Percentiles rank a stretch among this genome's conserved stretches.
Evolutionary conservation across 768 basidiomycete species (phyloP).

Genomic region (Macrolepiota albuminosa): DNA sequence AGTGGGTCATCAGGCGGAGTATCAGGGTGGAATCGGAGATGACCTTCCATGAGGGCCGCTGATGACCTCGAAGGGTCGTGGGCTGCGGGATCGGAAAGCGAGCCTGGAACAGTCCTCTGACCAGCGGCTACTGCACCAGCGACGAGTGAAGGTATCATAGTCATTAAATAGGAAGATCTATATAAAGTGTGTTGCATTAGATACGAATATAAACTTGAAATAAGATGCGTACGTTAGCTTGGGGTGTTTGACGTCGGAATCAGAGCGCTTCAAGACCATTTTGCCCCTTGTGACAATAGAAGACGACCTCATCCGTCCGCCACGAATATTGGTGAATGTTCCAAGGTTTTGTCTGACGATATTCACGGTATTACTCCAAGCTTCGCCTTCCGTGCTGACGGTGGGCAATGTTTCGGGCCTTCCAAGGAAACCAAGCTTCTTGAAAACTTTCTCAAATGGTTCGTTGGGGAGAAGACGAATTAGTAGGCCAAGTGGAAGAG

Average conservation of each 20-base stretch:
- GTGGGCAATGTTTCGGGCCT: conserved; percentile 65
- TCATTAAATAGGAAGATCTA: conserved; percentile 30
- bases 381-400: conserved; percentile 50
- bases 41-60: conserved; percentile 81
- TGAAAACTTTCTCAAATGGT: conserved; percentile 62
- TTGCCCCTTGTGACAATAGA: conserved; percentile 83
- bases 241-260: conserved; percentile 42
- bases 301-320: conserved; percentile 83
- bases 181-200: not conserved
- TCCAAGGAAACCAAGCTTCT: conserved; percentile 50
- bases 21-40: conserved; percentile 83
- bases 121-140: conserved; percentile 52
- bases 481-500: conserved; percentile 82
- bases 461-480: conserved; percentile 78
- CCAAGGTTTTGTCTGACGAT: conserved; percentile 82
- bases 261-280: conserved; percentile 40
- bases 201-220: not conserved
- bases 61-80: conserved; percentile 77
- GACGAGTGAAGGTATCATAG: conserved; percentile 49
- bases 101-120: conserved; percentile 60
- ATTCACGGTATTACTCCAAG: conserved; percentile 78
- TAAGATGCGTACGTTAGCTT: conserved; percentile 37
- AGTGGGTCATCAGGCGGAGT: conserved; percentile 65
- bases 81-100: conserved; percentile 70
- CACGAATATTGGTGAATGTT: conserved; percentile 79